Conservation (phyloP, 805 yeast genomes). For the Starmerella davenportii region DNA sequence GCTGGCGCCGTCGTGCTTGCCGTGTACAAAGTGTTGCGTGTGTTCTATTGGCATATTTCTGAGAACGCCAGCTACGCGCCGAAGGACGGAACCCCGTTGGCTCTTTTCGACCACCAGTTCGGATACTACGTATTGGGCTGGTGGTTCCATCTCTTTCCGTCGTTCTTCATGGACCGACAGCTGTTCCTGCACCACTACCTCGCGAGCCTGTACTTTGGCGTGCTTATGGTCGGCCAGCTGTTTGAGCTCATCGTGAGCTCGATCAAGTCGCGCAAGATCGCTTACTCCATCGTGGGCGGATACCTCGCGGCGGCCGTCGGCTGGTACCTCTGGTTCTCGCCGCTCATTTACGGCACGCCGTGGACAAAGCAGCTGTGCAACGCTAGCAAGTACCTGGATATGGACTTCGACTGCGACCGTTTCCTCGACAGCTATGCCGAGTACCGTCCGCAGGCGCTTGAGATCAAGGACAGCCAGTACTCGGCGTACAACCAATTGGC, state of each 20-base stretch:
- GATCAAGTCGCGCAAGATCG: slow-evolving; percentile 10
- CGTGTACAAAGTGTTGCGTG: slow-evolving; percentile 17
- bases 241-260: slow-evolving; percentile 23
- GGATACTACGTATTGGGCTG: slow-evolving; percentile 39
- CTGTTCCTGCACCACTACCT: slow-evolving; percentile 83
- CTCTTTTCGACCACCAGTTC: slow-evolving; percentile 22
- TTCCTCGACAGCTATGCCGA: slow-evolving; percentile 25
- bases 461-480: slow-evolving; percentile 10
- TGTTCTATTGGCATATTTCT: slow-evolving; percentile 24
- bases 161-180: slow-evolving; percentile 74
- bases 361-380: slow-evolving; percentile 64
- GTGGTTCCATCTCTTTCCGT: slow-evolving; percentile 41
- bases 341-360: slow-evolving; percentile 57
- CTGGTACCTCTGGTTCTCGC: slow-evolving; percentile 44
- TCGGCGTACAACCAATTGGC: slow-evolving; percentile 12
- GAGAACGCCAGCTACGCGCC: slow-evolving; percentile 4
- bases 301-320: slow-evolving; percentile 34
- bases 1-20: slow-evolving; percentile 20
- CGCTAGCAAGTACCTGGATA: slow-evolving; percentile 41
- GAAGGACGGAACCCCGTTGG: slow-evolving; percentile 17
- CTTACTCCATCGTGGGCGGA: slow-evolving; percentile 27
- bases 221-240: slow-evolving; percentile 52
- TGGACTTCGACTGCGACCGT: slow-evolving; percentile 78
- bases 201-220: slow-evolving; percentile 80
- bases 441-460: slow-evolving; percentile 16